phyloP scores from a whole-genome alignment of 139 green algal species.

The Closterium sp. region DNA sequence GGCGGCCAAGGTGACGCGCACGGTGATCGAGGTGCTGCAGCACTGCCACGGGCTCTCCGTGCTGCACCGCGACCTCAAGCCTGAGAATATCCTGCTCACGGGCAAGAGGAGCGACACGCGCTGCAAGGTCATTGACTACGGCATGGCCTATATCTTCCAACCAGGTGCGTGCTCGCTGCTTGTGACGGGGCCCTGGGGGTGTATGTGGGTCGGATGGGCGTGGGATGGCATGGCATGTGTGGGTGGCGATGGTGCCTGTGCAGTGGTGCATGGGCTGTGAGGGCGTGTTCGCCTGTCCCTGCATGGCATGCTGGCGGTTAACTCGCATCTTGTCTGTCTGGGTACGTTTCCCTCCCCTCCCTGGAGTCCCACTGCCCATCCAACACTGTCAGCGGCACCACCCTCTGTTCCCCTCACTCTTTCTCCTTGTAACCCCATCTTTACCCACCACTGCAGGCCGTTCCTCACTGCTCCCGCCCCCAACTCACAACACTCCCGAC shows the following conservation, averaged over 20 bases:
- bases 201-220: neutral
- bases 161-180: slow-evolving; percentile 38
- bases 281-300: no score
- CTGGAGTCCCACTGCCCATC: no score
- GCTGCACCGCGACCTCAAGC: slow-evolving; percentile 42
- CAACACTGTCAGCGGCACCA: no score
- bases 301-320: no score
- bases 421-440: no score
- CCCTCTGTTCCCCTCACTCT: no score
- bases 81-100: slow-evolving; percentile 81
- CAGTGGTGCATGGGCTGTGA: no score
- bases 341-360: no score
- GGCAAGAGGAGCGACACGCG: slow-evolving; percentile 60
- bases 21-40: slow-evolving; percentile 84
- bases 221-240: neutral
- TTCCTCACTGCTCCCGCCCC: no score
- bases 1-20: slow-evolving; percentile 77
- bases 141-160: slow-evolving; percentile 82
- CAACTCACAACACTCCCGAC: neutral
- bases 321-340: no score
- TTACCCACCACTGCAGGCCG: no score
- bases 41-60: slow-evolving; percentile 86
- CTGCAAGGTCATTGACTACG: slow-evolving; percentile 93
- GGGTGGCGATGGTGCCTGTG: no score
- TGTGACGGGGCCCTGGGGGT: neutral